Conservation (phyloP, 805 yeast species). For the Lachancea thermotolerans region DNA sequence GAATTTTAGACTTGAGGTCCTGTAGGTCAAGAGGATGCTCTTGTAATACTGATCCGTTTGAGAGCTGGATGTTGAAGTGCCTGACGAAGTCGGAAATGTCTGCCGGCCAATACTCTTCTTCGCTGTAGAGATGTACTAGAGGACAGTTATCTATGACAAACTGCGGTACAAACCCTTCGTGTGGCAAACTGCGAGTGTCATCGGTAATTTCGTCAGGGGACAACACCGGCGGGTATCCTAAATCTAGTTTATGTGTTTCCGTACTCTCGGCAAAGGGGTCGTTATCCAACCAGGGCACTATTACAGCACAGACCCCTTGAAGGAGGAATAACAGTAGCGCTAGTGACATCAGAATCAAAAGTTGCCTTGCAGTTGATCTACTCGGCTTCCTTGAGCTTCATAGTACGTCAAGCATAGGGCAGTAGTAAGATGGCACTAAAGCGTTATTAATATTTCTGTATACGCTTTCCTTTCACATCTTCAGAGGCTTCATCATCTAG, state of each 20-base stretch:
- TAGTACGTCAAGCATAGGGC: neutral
- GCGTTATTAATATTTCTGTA: neutral
- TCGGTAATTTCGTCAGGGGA: conserved; percentile 23
- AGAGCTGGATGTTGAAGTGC: conserved; percentile 53
- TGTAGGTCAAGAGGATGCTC: conserved; percentile 25
- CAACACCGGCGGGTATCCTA: conserved; percentile 21
- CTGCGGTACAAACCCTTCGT: conserved; percentile 44
- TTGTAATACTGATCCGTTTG: conserved; percentile 39
- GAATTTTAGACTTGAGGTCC: conserved; percentile 14
- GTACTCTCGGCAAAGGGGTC: conserved; percentile 5
- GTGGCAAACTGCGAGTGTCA: conserved; percentile 21
- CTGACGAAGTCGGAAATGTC: conserved; percentile 64
- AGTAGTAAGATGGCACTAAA: neutral
- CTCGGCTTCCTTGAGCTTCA: too few species aligned
- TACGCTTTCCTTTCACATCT: too few species aligned
- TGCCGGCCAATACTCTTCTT: conserved; percentile 80
- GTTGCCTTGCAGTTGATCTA: neutral
- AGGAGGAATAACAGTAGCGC: neutral
- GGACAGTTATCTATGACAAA: conserved; percentile 68
- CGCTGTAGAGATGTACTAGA: conserved; percentile 77
- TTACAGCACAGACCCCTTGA: neutral
- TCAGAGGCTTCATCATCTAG: too few species aligned
- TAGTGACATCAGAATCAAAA: neutral
- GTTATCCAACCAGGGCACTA: conserved; percentile 9
- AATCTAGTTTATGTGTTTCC: neutral